These are phyloP conservation scores for Colletotrichum musicola DNA, from an alignment of 2,329 filamentous ascomycete species.

Conservation along the genomic window DNA sequence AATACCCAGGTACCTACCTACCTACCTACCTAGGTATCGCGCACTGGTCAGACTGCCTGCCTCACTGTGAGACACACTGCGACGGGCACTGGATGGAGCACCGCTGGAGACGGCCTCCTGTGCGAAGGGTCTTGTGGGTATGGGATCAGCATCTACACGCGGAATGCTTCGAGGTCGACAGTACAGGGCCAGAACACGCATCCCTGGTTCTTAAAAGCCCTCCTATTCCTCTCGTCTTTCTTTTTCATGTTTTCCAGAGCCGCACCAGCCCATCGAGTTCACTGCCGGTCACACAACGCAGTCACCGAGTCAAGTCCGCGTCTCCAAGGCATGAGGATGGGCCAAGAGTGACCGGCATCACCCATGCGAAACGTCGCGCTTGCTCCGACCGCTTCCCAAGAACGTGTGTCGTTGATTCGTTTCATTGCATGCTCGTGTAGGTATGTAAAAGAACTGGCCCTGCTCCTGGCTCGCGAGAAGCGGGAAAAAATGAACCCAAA, in stretches of 20 bases:
- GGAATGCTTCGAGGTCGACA: background rate
- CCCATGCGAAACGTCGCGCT: constrained; percentile 14
- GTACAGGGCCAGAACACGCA: background rate
- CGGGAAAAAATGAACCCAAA: background rate
- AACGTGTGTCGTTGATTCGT: constrained; percentile 22
- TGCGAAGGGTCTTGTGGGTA: constrained; percentile 25
- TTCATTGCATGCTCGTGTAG: constrained; percentile 38
- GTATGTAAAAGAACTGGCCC: constrained; percentile 32
- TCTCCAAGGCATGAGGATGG: constrained; percentile 9
- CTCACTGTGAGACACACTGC: constrained; percentile 23
- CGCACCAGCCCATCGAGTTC: too few species aligned
- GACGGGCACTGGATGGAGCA: constrained; percentile 27
- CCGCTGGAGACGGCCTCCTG: background rate
- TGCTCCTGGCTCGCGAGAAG: constrained; percentile 1
- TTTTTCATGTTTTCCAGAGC: background rate
- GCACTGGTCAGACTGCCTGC: too few species aligned
- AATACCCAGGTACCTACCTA: too few species aligned
- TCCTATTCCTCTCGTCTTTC: background rate
- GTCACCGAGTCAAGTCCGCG: background rate
- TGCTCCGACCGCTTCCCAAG: background rate
- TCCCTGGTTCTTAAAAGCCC: background rate
- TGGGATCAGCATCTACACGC: constrained; percentile 21
- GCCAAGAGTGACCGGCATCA: constrained; percentile 23
- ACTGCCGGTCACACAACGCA: background rate
- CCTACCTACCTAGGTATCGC: too few species aligned